These are phyloP conservation scores for Fusarium avenaceum DNA, from an alignment of 2,329 filamentous ascomycete species.

Conservation along the genomic window DNA sequence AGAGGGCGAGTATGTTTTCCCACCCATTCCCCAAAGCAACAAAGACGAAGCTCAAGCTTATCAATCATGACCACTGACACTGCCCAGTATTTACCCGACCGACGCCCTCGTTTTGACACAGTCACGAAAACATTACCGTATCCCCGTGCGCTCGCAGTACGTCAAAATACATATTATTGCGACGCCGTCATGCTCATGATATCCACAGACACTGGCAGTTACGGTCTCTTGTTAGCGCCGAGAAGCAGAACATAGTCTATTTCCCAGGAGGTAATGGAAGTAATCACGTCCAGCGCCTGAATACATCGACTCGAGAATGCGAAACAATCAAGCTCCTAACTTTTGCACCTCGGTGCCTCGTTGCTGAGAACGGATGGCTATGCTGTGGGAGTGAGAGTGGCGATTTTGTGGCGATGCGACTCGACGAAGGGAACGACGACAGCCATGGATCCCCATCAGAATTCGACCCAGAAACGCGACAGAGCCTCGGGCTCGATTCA, in stretches of 20 bases:
- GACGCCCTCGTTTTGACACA: conserved; percentile 72
- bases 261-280: conserved; percentile 83
- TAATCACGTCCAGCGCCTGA: conserved; percentile 73
- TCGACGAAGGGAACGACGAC: conserved; percentile 60
- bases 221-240: conserved; percentile 88
- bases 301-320: conserved; percentile 77
- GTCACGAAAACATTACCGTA: conserved; percentile 76
- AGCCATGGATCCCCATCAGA: conserved; percentile 45
- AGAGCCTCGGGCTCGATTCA: conserved; percentile 51
- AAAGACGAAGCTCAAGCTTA: conserved; percentile 6
- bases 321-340: conserved; percentile 79
- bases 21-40: background rate
- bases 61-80: conserved; percentile 32
- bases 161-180: conserved; percentile 51
- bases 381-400: conserved; percentile 91
- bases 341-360: conserved; percentile 85
- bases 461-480: conserved; percentile 54
- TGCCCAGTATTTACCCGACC: conserved; percentile 73
- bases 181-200: conserved; percentile 30
- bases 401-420: conserved; percentile 84
- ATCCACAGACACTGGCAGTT: conserved; percentile 82
- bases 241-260: conserved; percentile 82
- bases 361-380: conserved; percentile 88
- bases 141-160: conserved; percentile 75
- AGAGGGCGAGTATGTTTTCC: conserved; percentile 63